Percentiles rank a stretch among this genome's conserved stretches.
phyloP scores from a whole-genome alignment of 139 green algal genomes.

The Ulvella scutata region DNA sequence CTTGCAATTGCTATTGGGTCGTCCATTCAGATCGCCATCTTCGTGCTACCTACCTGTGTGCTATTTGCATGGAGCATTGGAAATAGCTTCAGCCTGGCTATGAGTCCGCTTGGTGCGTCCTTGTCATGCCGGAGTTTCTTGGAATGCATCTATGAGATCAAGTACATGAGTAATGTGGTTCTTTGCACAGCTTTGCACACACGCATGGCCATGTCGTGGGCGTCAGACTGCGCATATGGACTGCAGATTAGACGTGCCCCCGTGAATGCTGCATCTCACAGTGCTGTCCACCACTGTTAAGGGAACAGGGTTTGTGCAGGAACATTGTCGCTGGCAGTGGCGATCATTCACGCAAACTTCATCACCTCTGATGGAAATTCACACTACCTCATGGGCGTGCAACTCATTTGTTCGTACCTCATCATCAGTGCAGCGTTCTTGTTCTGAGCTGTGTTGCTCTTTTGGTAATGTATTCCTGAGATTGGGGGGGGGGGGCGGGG shows the following conservation, averaged over 20 bases:
- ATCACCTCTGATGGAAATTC: constrained; percentile 44
- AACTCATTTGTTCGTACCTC: constrained; percentile 24
- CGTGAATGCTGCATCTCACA: too few relatives aligned
- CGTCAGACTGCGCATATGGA: too few relatives aligned
- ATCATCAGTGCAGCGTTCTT: constrained; percentile 1
- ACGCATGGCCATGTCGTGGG: too few relatives aligned
- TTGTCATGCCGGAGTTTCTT: constrained; percentile 12
- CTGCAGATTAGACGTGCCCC: too few relatives aligned
- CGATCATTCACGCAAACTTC: constrained; percentile 66
- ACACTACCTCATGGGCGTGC: constrained; percentile 66
- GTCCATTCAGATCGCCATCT: constrained; percentile 68
- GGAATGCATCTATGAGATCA: not conserved
- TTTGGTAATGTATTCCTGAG: too few relatives aligned
- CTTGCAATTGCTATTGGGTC: constrained; percentile 69
- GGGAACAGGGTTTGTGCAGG: not conserved
- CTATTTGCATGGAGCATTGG: constrained; percentile 54
- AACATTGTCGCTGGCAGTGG: constrained; percentile 20
- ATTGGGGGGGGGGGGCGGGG: too few relatives aligned
- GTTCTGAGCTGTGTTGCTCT: not conserved
- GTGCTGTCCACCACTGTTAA: too few relatives aligned
- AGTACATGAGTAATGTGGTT: not conserved
- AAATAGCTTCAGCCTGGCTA: constrained; percentile 50
- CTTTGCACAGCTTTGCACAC: not conserved
- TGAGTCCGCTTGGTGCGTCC: constrained; percentile 37
- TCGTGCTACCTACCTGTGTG: constrained; percentile 67